Conservation (phyloP, 305 asterid species). For the Galium porrigens region DNA sequence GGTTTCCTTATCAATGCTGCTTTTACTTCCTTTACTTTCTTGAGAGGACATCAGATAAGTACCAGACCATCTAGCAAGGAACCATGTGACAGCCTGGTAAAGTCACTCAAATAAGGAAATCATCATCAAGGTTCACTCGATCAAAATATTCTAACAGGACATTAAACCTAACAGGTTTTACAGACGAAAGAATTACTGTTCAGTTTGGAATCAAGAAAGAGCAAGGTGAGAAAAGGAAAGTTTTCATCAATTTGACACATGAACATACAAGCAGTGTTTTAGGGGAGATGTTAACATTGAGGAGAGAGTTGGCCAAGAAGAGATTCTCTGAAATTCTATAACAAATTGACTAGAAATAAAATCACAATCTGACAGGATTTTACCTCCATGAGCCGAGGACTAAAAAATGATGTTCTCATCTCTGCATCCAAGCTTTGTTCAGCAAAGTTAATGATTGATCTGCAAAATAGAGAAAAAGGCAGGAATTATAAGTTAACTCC, state of each 20-base stretch:
- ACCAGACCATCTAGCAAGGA: constrained; percentile 86
- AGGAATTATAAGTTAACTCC: constrained; percentile 2
- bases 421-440: constrained; percentile 81
- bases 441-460: constrained; percentile 70
- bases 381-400: constrained; percentile 99
- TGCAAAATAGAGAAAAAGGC: constrained; percentile 24
- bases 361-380: constrained; percentile 9
- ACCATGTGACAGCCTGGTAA: constrained; percentile 82
- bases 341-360: neutral
- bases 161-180: neutral
- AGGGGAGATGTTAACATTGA: neutral
- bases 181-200: neutral
- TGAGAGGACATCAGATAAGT: constrained; percentile 66
- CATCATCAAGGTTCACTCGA: constrained; percentile 8
- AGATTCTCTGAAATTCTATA: constrained; percentile 1
- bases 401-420: constrained; percentile 59
- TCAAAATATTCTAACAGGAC: neutral
- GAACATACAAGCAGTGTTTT: constrained; percentile 5
- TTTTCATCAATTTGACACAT: neutral
- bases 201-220: neutral
- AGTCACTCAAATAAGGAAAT: constrained; percentile 22
- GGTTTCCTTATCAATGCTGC: constrained; percentile 19
- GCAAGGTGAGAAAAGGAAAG: neutral
- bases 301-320: neutral
- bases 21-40: constrained; percentile 30